These are phyloP conservation scores for Fagopyrum tataricum DNA, from an alignment of 148 eudicot genomes.

Conservation along the genomic window DNA sequence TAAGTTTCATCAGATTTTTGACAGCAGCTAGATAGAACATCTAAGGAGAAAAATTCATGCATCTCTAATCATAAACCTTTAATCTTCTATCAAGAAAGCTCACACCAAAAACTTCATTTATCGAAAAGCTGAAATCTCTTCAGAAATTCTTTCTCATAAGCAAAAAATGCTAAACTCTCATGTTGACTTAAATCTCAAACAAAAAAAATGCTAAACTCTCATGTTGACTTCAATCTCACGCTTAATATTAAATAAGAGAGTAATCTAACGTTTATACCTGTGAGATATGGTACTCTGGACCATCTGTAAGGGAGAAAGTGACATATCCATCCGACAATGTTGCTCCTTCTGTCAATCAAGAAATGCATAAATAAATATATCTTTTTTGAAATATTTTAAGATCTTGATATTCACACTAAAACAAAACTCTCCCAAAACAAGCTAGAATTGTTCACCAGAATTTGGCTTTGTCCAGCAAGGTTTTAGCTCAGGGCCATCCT, in stretches of 20 bases:
- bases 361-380: conserved; percentile 3
- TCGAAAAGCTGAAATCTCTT: not conserved
- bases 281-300: conserved; percentile 94
- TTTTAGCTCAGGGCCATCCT: conserved; percentile 47
- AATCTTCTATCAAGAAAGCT: not conserved
- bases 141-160: not conserved
- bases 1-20: not conserved
- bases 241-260: not conserved
- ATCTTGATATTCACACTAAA: conserved; percentile 13
- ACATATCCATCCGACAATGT: conserved; percentile 57
- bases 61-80: not conserved
- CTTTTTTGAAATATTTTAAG: not conserved
- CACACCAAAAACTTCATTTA: not conserved
- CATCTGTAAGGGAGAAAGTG: conserved; percentile 89
- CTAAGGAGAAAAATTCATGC: not conserved
- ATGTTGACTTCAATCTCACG: not conserved
- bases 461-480: conserved; percentile 72
- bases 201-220: not conserved
- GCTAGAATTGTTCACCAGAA: conserved; percentile 27
- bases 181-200: not conserved
- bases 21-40: not conserved
- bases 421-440: not conserved
- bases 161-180: not conserved
- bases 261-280: conserved; percentile 39
- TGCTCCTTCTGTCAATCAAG: conserved; percentile 40